A percentile compares a stretch with the other conserved stretches of the same genome.
Conservation (phyloP, 2,329 filamentous ascomycete species). For the Penicillium oxalicum region DNA sequence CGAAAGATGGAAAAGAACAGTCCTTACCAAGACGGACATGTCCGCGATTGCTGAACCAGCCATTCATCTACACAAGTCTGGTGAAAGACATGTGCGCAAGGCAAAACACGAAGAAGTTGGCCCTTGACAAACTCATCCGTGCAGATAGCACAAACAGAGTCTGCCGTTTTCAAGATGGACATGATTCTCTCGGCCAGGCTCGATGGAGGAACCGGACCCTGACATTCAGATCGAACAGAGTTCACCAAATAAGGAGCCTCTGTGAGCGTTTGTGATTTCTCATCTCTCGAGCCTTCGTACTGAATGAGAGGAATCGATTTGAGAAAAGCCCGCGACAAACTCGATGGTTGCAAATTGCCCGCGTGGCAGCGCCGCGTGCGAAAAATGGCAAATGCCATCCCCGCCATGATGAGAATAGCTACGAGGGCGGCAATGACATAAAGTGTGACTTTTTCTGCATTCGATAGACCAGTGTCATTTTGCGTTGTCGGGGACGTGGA, state of each 20-base stretch:
- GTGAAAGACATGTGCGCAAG: constrained; percentile 3
- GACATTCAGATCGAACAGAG: background rate
- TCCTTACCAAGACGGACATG: constrained; percentile 1
- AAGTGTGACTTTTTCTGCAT: constrained; percentile 5
- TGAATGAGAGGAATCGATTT: constrained; percentile 5
- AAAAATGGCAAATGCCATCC: background rate
- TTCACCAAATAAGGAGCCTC: background rate
- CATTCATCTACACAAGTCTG: constrained; percentile 1
- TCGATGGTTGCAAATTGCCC: background rate
- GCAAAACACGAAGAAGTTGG: constrained; percentile 1
- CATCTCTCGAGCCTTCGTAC: background rate
- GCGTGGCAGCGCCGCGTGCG: constrained; percentile 1
- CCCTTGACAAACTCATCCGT: constrained; percentile 4
- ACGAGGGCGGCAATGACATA: constrained; percentile 4
- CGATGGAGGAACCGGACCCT: background rate
- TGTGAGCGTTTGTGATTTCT: background rate
- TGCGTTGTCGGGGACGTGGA: background rate
- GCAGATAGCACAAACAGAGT: constrained; percentile 5
- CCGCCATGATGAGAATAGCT: constrained; percentile 1
- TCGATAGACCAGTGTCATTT: background rate
- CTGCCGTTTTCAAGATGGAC: background rate
- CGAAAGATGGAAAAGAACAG: background rate
- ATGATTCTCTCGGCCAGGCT: background rate
- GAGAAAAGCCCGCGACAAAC: constrained; percentile 1
- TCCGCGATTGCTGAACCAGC: background rate